Base-by-base conservation (phyloP, 306 rosid genomes). In the Quercus mongolica region DNA sequence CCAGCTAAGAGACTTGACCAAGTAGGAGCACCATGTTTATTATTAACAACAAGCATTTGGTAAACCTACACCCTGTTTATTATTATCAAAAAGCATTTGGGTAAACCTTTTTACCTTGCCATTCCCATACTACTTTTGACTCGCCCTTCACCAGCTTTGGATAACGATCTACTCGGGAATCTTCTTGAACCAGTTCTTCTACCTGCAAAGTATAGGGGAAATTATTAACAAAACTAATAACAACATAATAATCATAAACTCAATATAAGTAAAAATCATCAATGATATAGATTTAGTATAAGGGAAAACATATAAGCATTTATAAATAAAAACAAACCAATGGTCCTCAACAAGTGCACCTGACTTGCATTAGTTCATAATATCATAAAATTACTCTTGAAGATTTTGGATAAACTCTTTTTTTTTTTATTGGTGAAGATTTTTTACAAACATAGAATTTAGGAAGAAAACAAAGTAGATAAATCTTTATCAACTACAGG, bases 111-210 rank as follows among this genome's bases (percentile, higher is more conserved):
- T 21, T 79, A 86, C 90, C 90, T 86, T 88, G 92, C 97, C 97
- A 94, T 83, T 94, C 99, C 99, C 99, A 94, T 46, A 92, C 96
- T 74, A 86, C 95, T 89, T 86, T 94, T 18, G 94, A 88, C 86
- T 94, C 99, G 28, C 97, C 99, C 87, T 92, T 94, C 77, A 94
- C 95, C 85, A 91, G 76, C 87, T 87, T 92, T 5, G 95, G 99
- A 85, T 88, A 92, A 38, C 97, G 82, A 84, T 94, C 97, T 75
- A 94, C 82, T 21, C 94, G 91, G 56, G 97, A 92, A 80, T 94
- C 99, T 86, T 91, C 95, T 80, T 89, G 95, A 85, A 94, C 91
- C 86, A 94, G 86, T 76, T 92, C 95, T 80, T 92, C 99, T 20
- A 94, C 97, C 99, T 94, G 88, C 71, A 74, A 63, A 2, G 46